Evolutionary conservation across 106 monocot species (phyloP).

Genomic region (Dioscorea alata): DNA sequence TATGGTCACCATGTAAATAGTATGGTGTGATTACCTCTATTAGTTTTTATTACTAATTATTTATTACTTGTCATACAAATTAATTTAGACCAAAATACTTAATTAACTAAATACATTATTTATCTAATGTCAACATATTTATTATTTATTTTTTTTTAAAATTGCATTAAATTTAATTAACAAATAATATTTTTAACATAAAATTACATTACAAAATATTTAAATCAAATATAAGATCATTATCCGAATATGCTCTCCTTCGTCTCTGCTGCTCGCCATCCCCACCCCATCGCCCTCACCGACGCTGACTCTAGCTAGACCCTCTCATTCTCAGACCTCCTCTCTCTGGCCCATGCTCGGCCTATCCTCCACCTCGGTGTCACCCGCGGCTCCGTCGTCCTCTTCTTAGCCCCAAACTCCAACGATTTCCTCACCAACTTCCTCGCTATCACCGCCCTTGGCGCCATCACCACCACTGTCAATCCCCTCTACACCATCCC

Average conservation of each 20-base stretch:
- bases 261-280: conserved; percentile 17
- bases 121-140: too few relatives aligned
- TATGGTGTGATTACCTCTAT: too few relatives aligned
- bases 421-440: conserved; percentile 46
- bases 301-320: conserved; percentile 9
- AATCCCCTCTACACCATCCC: conserved; percentile 63
- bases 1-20: too few relatives aligned
- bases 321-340: conserved; percentile 37
- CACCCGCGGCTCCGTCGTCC: conserved; percentile 48
- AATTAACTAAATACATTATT: too few relatives aligned
- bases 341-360: conserved; percentile 20
- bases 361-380: conserved; percentile 28
- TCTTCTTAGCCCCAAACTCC: conserved; percentile 77
- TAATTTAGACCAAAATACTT: too few relatives aligned
- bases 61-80: too few relatives aligned
- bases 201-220: too few relatives aligned
- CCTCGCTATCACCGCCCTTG: conserved; percentile 49
- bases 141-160: too few relatives aligned
- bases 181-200: too few relatives aligned
- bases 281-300: conserved; percentile 1
- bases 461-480: conserved; percentile 70
- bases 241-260: conserved; percentile 22
- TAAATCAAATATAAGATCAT: too few relatives aligned
- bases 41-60: too few relatives aligned
- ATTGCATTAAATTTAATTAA: too few relatives aligned